Percentiles rank a stretch among this genome's conserved stretches.
phyloP scores from a whole-genome alignment of 352 stramenopile genomes.

The Globisporangium barbulae region DNA sequence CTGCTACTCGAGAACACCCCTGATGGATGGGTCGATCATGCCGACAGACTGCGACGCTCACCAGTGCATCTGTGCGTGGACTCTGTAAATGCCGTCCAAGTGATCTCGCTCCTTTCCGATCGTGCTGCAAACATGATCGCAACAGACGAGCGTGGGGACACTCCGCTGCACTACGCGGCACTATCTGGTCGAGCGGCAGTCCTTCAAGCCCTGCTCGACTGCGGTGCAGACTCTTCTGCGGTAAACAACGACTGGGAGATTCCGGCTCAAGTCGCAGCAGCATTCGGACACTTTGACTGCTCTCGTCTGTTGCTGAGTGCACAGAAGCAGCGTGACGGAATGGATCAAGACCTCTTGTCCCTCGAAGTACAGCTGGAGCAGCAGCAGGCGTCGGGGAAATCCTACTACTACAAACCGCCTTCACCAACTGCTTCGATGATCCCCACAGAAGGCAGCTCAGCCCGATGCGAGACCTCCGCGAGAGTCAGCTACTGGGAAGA shows the following conservation, averaged over 20 bases:
- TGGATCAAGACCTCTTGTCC: background rate
- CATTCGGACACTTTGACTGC: constrained; percentile 45
- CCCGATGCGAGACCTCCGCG: background rate
- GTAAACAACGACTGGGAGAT: constrained; percentile 64
- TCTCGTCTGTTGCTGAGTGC: constrained; percentile 34
- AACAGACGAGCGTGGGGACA: constrained; percentile 62
- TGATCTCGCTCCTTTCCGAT: constrained; percentile 27
- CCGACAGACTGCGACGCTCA: constrained; percentile 33
- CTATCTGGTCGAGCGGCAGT: constrained; percentile 40
- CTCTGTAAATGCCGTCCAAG: constrained; percentile 8
- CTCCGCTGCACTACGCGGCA: constrained; percentile 62
- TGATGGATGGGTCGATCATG: constrained; percentile 18
- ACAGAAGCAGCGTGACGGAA: constrained; percentile 10
- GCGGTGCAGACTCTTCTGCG: constrained; percentile 41
- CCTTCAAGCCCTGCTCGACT: constrained; percentile 33
- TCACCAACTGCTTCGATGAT: constrained; percentile 18
- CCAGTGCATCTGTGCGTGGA: constrained; percentile 43
- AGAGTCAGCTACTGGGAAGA: constrained; percentile 57
- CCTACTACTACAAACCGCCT: constrained; percentile 21
- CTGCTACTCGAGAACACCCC: constrained; percentile 27
- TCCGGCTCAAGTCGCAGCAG: constrained; percentile 42
- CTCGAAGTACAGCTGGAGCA: constrained; percentile 34
- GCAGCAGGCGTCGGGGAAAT: constrained; percentile 27
- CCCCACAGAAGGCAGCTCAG: background rate
- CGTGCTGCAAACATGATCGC: constrained; percentile 41